A percentile compares a stretch with the other conserved stretches of the same genome.
These are phyloP conservation scores for Kodamaea laetipori DNA, from an alignment of 805 yeast genomes.

Conservation along the genomic window DNA sequence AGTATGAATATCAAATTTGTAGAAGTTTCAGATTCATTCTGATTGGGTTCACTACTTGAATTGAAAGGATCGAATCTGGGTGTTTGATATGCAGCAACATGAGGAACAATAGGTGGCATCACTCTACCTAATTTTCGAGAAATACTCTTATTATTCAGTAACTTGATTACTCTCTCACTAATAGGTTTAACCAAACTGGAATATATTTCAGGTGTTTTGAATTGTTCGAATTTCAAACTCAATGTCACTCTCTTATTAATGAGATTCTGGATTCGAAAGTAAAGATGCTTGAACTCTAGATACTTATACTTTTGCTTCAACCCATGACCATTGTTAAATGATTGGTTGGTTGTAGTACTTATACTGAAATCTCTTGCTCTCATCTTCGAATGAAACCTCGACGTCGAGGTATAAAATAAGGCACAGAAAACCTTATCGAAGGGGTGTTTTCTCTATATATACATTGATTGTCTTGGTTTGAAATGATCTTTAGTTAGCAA, in stretches of 20 bases:
- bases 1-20: conserved; percentile 34
- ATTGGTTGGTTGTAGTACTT: conserved; percentile 7
- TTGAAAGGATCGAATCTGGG: conserved; percentile 23
- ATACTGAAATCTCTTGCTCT: conserved; percentile 12
- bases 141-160: conserved; percentile 40
- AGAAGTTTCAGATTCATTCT: conserved; percentile 12
- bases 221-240: conserved; percentile 52
- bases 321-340: background rate
- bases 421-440: background rate
- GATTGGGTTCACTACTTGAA: conserved; percentile 2
- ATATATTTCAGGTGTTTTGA: conserved; percentile 53
- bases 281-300: conserved; percentile 41
- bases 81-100: conserved; percentile 26
- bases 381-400: conserved; percentile 4
- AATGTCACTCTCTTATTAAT: conserved; percentile 45
- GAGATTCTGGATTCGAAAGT: conserved; percentile 43
- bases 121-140: conserved; percentile 36
- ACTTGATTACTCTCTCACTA: conserved; percentile 39
- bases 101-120: conserved; percentile 21
- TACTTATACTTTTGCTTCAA: conserved; percentile 23
- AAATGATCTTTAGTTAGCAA: conserved; percentile 6
- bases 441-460: conserved; percentile 4
- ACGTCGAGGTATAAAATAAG: conserved; percentile 1
- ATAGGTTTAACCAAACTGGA: conserved; percentile 50
- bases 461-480: too few species aligned